Evolutionary conservation across 1,139 yeast species (phyloP), one percentile per base, ranked within the genome.

Genomic region (Nakaseomyces uthaithaninus): DNA sequence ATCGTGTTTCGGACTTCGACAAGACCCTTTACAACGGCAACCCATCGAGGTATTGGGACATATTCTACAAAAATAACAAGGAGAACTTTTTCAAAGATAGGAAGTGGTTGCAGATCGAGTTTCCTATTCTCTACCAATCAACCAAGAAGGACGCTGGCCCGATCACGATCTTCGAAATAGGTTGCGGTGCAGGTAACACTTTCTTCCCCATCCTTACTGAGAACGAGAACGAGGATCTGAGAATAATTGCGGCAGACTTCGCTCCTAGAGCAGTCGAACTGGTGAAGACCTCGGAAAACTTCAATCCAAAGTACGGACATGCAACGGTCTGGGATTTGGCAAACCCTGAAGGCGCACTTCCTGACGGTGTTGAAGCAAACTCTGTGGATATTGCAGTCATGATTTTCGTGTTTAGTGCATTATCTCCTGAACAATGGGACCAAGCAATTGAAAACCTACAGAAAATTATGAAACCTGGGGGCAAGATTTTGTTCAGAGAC

Each of bases 181-280:
- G 99, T 3, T 91, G 98, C 65, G 99, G 98, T 42, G 98, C 96
- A 2, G 99, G 99, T 11, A 93, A 93, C 60, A 91, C 98, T 0
- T 73, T 91, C 64, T 91, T 82, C 62, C 98, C 98, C 1, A 80
- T 91, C 22, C 67, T 91, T 44, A 72, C 72, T 42, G 87, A 82
- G 53, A 91, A 91, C 60, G 70, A 81, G 59, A 91, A 91, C 64
- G 78, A 80, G n/a, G 66, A 78, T 26, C 67, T 91, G 43, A 72
- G 68, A 51, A 75, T 91, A 10, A 74, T 77, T 44, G 98, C 95
- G 1, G 94, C 91, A 42, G 99, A 91, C 61, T 91, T 83, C 61
- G 82, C 93, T 44, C 77, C 80, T 45, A 81, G 82, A 42, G 98
- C 99, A 0, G 94, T 91, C 24, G 89, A 89, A 49, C 65, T 91